Evolutionary conservation across 176 grass and related monocot genomes (phyloP).

Genomic region (Alloteropsis semialata): DNA sequence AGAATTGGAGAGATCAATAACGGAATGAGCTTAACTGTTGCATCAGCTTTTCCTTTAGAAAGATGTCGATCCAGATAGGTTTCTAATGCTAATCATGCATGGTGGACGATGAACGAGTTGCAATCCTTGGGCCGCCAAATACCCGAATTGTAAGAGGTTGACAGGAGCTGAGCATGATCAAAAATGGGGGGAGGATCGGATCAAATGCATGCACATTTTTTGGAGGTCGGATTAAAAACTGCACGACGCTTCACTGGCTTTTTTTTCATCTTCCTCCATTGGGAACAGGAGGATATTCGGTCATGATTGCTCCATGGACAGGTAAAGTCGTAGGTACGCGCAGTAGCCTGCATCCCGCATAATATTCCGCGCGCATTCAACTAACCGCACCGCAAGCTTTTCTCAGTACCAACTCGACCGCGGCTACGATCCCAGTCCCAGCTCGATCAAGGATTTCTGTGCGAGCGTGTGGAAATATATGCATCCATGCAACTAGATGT

Average conservation of each 20-base stretch:
- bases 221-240: no score
- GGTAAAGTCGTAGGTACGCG: background rate
- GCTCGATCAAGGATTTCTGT: background rate
- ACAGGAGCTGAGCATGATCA: background rate
- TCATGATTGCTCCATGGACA: constrained; percentile 29
- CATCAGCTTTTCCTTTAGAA: background rate
- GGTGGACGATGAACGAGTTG: no score
- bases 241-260: no score
- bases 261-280: background rate
- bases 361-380: constrained; percentile 14
- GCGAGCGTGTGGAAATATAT: background rate
- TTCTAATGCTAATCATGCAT: background rate
- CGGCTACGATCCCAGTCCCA: background rate
- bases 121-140: background rate
- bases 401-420: background rate
- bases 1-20: no score
- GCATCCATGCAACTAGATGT: background rate
- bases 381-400: background rate
- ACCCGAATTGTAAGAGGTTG: no score
- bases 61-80: background rate
- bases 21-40: background rate
- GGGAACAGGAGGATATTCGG: background rate
- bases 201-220: background rate
- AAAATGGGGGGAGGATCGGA: background rate
- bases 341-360: background rate